Conservation (phyloP, 345 rosid species). For the Eucalyptus tenuipes region DNA sequence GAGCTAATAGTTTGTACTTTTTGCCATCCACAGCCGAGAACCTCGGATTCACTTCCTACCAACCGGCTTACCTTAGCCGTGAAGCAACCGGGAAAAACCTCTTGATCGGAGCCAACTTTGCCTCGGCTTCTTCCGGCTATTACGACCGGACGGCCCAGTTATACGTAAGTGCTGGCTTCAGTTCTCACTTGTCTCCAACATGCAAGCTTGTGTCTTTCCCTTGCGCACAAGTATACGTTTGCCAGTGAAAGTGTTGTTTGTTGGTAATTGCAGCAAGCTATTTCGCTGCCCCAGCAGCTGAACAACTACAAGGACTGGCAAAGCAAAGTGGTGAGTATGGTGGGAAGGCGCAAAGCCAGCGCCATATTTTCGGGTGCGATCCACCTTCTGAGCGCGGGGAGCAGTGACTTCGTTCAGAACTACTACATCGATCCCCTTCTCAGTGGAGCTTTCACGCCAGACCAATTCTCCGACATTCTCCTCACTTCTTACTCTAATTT, state of each 20-base stretch:
- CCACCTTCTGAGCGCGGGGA: constrained; percentile 82
- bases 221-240: neutral
- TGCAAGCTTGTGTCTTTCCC: neutral
- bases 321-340: constrained; percentile 35
- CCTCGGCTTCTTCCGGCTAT: constrained; percentile 81
- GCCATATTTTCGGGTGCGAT: constrained; percentile 43
- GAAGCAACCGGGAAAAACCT: constrained; percentile 44
- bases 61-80: constrained; percentile 65
- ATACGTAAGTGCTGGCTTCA: constrained; percentile 27
- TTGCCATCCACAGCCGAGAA: constrained; percentile 46
- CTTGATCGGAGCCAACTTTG: constrained; percentile 75
- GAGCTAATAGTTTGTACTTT: neutral
- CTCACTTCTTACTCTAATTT: constrained; percentile 53
- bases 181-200: neutral
- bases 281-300: constrained; percentile 65
- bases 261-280: constrained; percentile 33
- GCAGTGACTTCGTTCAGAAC: constrained; percentile 87
- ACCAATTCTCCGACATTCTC: constrained; percentile 55
- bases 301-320: constrained; percentile 67
- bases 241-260: neutral
- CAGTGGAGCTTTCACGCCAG: constrained; percentile 33
- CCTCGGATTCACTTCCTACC: constrained; percentile 76
- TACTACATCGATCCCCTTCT: constrained; percentile 68
- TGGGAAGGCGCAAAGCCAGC: constrained; percentile 39
- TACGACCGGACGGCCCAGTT: constrained; percentile 34